Conservation (phyloP, 2,329 filamentous ascomycete species). For the Pyricularia sp. region DNA sequence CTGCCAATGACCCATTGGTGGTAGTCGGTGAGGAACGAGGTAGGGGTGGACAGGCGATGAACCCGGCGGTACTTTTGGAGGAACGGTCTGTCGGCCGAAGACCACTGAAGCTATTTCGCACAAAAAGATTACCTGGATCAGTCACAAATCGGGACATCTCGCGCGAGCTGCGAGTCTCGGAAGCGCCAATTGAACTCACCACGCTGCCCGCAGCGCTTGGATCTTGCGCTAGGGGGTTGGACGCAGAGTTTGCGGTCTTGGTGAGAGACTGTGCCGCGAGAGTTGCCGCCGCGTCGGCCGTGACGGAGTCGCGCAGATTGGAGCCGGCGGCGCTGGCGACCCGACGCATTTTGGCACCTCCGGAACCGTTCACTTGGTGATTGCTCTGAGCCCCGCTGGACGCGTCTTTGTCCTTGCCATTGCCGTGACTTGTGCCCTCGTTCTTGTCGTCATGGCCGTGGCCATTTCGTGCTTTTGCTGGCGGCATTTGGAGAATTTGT, state of each 20-base stretch:
- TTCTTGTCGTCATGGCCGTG: constrained; percentile 3
- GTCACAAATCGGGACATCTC: neutral
- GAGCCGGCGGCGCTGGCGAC: constrained; percentile 42
- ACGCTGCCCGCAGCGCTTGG: neutral
- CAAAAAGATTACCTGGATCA: neutral
- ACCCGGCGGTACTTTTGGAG: constrained; percentile 69
- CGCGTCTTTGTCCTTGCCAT: constrained; percentile 26
- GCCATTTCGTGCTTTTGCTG: constrained; percentile 32
- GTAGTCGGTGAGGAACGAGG: constrained; percentile 57
- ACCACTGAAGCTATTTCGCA: constrained; percentile 49
- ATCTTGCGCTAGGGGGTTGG: neutral
- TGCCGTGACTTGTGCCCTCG: constrained; percentile 20
- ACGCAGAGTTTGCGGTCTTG: neutral
- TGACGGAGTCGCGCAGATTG: constrained; percentile 31
- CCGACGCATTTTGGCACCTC: constrained; percentile 40
- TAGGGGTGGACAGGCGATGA: constrained; percentile 61
- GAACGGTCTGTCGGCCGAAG: constrained; percentile 54
- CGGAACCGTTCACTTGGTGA: constrained; percentile 28
- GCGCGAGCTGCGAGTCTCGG: neutral
- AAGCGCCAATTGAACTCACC: neutral
- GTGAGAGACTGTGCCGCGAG: constrained; percentile 2
- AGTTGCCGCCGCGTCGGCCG: constrained; percentile 13
- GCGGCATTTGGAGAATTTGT: constrained; percentile 11
- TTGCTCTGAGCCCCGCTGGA: constrained; percentile 6
- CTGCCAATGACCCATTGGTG: constrained; percentile 52